A percentile compares a stretch with the other conserved stretches of the same genome.
These are phyloP conservation scores for Raphanus hybrid DNA, from an alignment of 441 rosid genomes.

Conservation along the genomic window DNA sequence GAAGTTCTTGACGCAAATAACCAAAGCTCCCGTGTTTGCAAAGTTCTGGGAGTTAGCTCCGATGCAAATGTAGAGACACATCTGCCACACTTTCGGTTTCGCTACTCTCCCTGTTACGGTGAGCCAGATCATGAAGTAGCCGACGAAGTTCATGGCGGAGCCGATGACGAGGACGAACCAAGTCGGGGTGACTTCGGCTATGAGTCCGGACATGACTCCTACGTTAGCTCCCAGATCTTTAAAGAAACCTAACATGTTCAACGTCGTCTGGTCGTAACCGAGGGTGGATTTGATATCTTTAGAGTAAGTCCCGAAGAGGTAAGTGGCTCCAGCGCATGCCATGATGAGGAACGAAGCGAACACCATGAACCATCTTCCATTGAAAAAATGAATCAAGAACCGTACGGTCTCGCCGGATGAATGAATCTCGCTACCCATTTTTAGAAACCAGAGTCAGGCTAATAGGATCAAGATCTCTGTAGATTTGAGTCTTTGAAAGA, in stretches of 20 bases:
- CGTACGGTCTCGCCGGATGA: conserved; percentile 20
- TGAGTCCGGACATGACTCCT: conserved; percentile 75
- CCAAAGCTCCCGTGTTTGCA: conserved; percentile 84
- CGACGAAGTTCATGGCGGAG: conserved; percentile 73
- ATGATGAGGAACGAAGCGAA: conserved; percentile 74
- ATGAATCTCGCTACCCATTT: conserved; percentile 26
- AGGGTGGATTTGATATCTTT: conserved; percentile 62
- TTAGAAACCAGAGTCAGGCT: conserved; percentile 18
- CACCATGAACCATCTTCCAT: conserved; percentile 74
- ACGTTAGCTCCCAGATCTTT: conserved; percentile 88
- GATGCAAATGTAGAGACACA: conserved; percentile 76
- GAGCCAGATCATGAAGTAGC: conserved; percentile 89
- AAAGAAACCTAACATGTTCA: conserved; percentile 74
- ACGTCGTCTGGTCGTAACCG: conserved; percentile 85
- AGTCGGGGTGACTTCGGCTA: conserved; percentile 83
- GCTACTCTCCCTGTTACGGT: conserved; percentile 67
- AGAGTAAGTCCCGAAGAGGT: conserved; percentile 71
- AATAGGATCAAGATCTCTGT: conserved; percentile 21
- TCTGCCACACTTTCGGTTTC: conserved; percentile 75
- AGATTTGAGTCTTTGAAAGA: conserved; percentile 13
- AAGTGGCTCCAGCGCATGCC: conserved; percentile 77
- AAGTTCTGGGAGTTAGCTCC: conserved; percentile 89
- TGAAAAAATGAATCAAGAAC: conserved; percentile 48
- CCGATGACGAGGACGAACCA: conserved; percentile 81
- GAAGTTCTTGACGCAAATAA: conserved; percentile 83